Base-by-base conservation (phyloP, 1,284 basidiomycete genomes). In the Lignosus rhinocerotis region DNA sequence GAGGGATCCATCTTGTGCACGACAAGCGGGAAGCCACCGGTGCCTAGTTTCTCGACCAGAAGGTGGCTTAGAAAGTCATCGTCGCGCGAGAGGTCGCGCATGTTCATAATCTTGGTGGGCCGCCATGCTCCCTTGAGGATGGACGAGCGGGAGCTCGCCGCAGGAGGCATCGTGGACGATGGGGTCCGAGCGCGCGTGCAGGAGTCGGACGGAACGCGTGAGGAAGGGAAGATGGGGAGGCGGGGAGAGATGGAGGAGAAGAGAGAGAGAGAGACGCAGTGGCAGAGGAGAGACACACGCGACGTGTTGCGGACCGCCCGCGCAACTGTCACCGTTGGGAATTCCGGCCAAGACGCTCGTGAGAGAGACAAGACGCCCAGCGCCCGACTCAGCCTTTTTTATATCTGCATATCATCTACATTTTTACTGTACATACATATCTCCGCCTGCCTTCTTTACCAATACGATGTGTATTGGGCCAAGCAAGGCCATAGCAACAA, bases 41-140 rank as follows among this genome's bases (percentile, higher is more conserved):
- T 90, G 41, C 90, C 90, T 33, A 93, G 81, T 67, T 92, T 92
- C 77, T 93, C 90, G 61, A 93, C 88, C 58, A 93, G 84, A 47
- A 93, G 80, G 75, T 92, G 88, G 69, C 87, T 89, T 71, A 93
- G 84, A 73, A 92, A 93, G 75, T 93, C 90, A 73, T 93, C 90
- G 76, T 93, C 91, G 73, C 84, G 86, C 64, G 90, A 88, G 59
- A 93, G 82, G 82, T 93, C 90, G 72, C 82, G 82, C 80, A 91
- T 88, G 77, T 91, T 89, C 91, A 93, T 93, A 65, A 88, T 85
- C 79, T 88, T 92, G 49, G 89, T 92, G 19, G 84, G 84, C 45
- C 86, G 84, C 89, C 89, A 92, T 78, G 74, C 67, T 62, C 62
- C 63, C 56, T 65, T 65, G 58, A 65, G 60, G 55, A 64, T 47